Conservation (phyloP, 129 eudicot genomes). For the Tanacetum coccineum region DNA sequence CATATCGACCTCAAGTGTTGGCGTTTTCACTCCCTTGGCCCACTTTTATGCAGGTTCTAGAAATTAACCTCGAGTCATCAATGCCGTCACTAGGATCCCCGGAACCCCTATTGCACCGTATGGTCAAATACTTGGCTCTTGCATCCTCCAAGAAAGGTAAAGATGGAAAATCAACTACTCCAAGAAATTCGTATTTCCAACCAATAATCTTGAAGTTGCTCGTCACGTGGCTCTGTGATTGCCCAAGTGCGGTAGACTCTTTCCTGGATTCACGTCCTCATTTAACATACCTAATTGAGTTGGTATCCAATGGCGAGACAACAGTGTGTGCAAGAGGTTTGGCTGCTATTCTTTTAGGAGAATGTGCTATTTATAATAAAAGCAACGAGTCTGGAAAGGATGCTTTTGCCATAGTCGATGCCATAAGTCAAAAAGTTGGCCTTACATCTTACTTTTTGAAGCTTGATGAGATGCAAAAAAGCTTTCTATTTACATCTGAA, state of each 20-base stretch:
- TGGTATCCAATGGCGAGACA: conserved; percentile 50
- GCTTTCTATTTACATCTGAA: conserved; percentile 56
- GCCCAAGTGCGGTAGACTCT: conserved; percentile 78
- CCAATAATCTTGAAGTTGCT: conserved; percentile 80
- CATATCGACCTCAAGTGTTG: background rate
- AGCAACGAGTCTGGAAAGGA: conserved; percentile 49
- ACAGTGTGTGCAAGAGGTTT: conserved; percentile 71
- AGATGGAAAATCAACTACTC: conserved; percentile 59
- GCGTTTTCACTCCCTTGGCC: no score
- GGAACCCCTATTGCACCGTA: conserved; percentile 87
- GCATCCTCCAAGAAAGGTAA: conserved; percentile 70
- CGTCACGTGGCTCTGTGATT: conserved; percentile 72
- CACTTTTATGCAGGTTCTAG: conserved; percentile 55
- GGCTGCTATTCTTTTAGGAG: conserved; percentile 83
- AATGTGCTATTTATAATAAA: conserved; percentile 65
- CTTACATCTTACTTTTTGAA: conserved; percentile 66
- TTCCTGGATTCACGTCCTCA: conserved; percentile 89
- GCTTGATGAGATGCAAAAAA: conserved; percentile 87
- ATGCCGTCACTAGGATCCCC: conserved; percentile 52
- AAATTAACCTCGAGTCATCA: conserved; percentile 72
- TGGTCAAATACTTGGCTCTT: conserved; percentile 88
- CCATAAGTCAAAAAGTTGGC: conserved; percentile 86
- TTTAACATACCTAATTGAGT: conserved; percentile 74
- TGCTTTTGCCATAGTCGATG: conserved; percentile 72
- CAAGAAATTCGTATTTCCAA: conserved; percentile 51